Percentiles rank a stretch among this genome's conserved stretches.
phyloP scores from a whole-genome alignment of 495 filamentous ascomycete species.

The Cercophora samala region DNA sequence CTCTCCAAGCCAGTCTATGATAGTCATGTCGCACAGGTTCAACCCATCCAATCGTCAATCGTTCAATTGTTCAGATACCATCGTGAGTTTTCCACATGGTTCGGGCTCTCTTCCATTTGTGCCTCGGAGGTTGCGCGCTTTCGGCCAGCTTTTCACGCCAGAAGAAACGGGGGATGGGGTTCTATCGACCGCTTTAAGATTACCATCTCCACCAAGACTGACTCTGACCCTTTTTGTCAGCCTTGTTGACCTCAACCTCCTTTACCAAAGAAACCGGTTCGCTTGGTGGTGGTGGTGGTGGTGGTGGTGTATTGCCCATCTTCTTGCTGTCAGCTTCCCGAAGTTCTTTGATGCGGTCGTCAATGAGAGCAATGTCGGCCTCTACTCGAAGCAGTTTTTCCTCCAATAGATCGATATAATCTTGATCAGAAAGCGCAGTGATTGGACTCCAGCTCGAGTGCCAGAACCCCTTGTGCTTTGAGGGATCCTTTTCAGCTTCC shows the following conservation, averaged over 20 bases:
- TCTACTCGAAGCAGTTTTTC: constrained; percentile 77
- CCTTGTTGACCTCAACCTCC: background rate
- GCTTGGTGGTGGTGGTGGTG: background rate
- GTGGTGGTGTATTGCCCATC: background rate
- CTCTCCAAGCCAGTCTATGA: background rate
- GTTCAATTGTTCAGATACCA: background rate
- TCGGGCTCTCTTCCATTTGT: background rate
- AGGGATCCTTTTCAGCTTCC: constrained; percentile 6
- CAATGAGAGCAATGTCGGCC: constrained; percentile 79
- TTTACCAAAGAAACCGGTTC: background rate
- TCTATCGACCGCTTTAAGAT: constrained; percentile 8
- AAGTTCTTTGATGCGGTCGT: constrained; percentile 72
- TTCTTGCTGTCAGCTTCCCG: constrained; percentile 28
- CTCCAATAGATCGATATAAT: constrained; percentile 71
- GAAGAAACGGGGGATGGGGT: background rate
- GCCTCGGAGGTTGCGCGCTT: background rate
- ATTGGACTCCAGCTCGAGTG: constrained; percentile 78
- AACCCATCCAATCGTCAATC: background rate
- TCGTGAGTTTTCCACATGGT: background rate
- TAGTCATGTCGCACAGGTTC: background rate
- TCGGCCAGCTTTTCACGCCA: background rate
- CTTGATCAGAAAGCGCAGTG: constrained; percentile 67
- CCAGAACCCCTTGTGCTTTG: constrained; percentile 31
- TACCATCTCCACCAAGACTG: constrained; percentile 6
- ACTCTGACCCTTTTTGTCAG: background rate